Evolutionary conservation across 441 rosid genomes (phyloP), one percentile per base, ranked within the genome.

Genomic region (Brassica balearica): DNA sequence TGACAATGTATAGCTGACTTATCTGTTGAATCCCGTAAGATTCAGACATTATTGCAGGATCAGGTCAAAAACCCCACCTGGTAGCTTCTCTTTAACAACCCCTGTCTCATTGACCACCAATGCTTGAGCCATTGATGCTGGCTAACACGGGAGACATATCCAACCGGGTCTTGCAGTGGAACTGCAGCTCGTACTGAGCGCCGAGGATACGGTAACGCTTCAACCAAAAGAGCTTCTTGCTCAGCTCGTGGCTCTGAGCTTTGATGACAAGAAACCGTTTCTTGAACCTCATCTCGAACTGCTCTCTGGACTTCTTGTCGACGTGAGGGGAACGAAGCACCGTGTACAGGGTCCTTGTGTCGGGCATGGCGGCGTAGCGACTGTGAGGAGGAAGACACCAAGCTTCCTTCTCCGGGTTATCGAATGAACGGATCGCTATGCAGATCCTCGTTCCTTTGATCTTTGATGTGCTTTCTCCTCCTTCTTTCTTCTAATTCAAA

Each of bases 401-500:
- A 43, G 76, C 76, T 58, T 80, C 76, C 69, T 80, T 80, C 9
- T 70, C 72, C 0, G 75, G 79, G 38, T 75, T 80, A 8, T 69
- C 76, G 0, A 80, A 80, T 8, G 82, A 80, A 0, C 79, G 63
- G 17, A 80, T 80, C 12, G 79, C 79, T 9, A 74, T 75, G 68
- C 82, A 74, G 3, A 80, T 80, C 79, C 62, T 74, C 0, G 82
- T 80, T 43, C 82, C 79, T 70, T 70, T 80, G 5, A 80, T 75
- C 82, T 75, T 80, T 32, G 82, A 80, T 70, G 76, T 70, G 64
- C 82, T 70, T 46, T 80, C 72, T 70, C 48, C 68, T 22, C 64
- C 72, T 5, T 65, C 91, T 85, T 68, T 93, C 95, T 92, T 93
- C 94, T 92, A 17, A 72, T 59, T 11, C 4, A 84, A 65, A 11